Evolutionary conservation across 306 rosid genomes (phyloP).

Genomic region (Medicago arabica): DNA sequence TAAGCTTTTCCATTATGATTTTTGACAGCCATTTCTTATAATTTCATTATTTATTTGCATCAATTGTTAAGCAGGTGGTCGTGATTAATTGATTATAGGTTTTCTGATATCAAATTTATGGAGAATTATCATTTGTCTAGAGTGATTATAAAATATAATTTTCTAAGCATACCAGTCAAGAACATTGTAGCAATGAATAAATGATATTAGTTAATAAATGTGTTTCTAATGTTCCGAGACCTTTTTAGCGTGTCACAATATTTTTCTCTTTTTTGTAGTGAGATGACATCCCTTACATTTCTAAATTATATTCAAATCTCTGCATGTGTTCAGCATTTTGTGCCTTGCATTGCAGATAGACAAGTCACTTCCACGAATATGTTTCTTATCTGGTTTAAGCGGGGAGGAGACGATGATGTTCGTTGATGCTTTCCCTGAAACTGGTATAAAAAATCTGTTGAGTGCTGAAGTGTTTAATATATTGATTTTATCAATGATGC

Average conservation of each 20-base stretch:
- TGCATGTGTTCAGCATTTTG: slow-evolving; percentile 32
- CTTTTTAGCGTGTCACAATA: too few species aligned
- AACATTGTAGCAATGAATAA: slow-evolving; percentile 14
- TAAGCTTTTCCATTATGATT: slow-evolving; percentile 18
- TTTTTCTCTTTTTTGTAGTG: too few species aligned
- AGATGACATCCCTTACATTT: background rate
- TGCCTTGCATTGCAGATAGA: slow-evolving; percentile 70
- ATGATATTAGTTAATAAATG: background rate
- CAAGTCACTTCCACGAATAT: slow-evolving; percentile 82
- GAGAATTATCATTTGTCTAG: background rate
- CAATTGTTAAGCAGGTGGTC: background rate
- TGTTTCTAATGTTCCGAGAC: too few species aligned
- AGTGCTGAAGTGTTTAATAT: background rate
- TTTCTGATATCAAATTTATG: background rate
- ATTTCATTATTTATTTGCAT: slow-evolving; percentile 16
- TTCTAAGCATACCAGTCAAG: background rate
- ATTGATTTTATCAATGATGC: background rate
- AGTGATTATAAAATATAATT: slow-evolving; percentile 1
- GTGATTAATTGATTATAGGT: slow-evolving; percentile 18
- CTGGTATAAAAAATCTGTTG: slow-evolving; percentile 53
- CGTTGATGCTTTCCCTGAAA: slow-evolving; percentile 85
- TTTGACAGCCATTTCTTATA: background rate
- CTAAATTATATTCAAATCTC: slow-evolving; percentile 21
- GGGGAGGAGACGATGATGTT: slow-evolving; percentile 99
- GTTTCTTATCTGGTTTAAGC: slow-evolving; percentile 89